Percentiles rank a stretch among this genome's conserved stretches.
Conservation (phyloP, 305 asterid species). For the Rubia balearica region DNA sequence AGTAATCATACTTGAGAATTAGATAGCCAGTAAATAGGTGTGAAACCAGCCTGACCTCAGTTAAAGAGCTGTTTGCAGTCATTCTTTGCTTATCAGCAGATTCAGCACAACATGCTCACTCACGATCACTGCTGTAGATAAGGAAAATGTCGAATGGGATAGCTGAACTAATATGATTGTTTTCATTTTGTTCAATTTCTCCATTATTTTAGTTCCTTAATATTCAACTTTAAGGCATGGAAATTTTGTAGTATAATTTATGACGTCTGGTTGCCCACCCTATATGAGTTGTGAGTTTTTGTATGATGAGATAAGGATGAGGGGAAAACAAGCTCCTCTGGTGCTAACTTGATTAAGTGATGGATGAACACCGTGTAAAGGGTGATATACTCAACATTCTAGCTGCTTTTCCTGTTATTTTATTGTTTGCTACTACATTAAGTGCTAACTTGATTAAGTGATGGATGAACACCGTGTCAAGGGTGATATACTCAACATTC, state of each 20-base stretch:
- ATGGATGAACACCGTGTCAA: not conserved
- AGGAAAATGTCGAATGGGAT: too few relatives aligned
- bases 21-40: not conserved
- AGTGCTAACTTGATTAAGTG: not conserved
- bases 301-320: slow-evolving; percentile 1
- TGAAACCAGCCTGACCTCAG: not conserved
- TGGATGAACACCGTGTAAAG: not conserved
- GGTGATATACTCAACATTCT: not conserved
- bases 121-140: too few relatives aligned
- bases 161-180: too few relatives aligned
- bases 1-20: not conserved
- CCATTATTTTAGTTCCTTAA: too few relatives aligned
- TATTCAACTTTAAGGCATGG: too few relatives aligned
- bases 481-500: not conserved
- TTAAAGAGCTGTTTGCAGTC: not conserved
- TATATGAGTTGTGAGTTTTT: not conserved
- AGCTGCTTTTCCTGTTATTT: not conserved
- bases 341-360: not conserved
- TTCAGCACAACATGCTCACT: too few relatives aligned
- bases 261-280: not conserved
- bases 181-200: too few relatives aligned
- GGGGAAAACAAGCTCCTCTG: not conserved
- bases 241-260: not conserved
- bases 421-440: not conserved
- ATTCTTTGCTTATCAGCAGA: too few relatives aligned